phyloP scores from a whole-genome alignment of 768 basidiomycete genomes.

The Phylloporus arenicola region DNA sequence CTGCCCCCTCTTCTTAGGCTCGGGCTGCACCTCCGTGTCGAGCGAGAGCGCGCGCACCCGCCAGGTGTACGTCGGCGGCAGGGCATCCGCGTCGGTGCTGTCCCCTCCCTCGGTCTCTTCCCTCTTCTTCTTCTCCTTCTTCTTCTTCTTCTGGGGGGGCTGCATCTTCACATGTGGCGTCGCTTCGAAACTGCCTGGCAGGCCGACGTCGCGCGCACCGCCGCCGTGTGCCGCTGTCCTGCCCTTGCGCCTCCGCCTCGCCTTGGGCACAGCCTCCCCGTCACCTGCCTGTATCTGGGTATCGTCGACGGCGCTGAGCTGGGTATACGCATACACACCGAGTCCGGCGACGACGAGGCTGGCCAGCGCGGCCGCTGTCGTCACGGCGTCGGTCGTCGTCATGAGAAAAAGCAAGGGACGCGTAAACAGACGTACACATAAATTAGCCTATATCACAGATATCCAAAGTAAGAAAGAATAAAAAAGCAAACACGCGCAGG shows the following conservation, averaged over 20 bases:
- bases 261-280: not conserved
- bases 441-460: no score
- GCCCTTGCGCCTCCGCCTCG: not conserved
- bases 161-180: no score
- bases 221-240: no score
- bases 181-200: no score
- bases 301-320: not conserved
- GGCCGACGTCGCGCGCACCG: no score
- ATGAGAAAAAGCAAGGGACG: not conserved
- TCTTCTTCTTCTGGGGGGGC: constrained; percentile 31
- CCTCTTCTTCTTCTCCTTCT: constrained; percentile 37
- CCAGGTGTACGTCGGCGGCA: no score
- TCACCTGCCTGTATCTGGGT: not conserved
- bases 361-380: constrained; percentile 35
- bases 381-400: not conserved
- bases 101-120: constrained; percentile 4
- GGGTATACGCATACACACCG: constrained; percentile 16
- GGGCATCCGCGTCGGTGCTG: constrained; percentile 14
- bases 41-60: no score
- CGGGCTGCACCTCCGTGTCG: no score
- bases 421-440: constrained; percentile 27
- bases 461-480: not conserved
- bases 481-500: not conserved
- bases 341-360: constrained; percentile 20
- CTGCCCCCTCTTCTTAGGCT: not conserved